phyloP scores from a whole-genome alignment of 345 rosid species.

The Populus davidiana region DNA sequence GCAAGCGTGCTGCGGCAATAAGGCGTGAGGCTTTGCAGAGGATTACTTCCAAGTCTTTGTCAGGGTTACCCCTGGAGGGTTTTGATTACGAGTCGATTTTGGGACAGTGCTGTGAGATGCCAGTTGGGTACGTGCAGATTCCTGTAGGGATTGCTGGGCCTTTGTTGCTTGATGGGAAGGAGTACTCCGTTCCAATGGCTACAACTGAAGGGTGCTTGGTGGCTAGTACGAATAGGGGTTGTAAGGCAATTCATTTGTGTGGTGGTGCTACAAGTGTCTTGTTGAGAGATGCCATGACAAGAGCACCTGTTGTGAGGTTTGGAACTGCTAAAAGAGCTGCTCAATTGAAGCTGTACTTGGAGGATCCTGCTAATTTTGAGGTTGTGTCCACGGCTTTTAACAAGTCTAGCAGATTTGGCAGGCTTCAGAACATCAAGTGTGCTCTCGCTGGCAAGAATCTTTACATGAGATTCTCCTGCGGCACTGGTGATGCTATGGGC shows the following conservation, averaged over 20 bases:
- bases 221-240: constrained; percentile 47
- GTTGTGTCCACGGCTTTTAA: constrained; percentile 23
- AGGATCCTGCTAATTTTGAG: constrained; percentile 34
- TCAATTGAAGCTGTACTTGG: constrained; percentile 39
- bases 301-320: constrained; percentile 42
- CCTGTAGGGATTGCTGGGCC: constrained; percentile 51
- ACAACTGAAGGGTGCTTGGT: constrained; percentile 50
- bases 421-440: constrained; percentile 31
- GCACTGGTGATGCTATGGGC: constrained; percentile 53
- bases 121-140: constrained; percentile 46
- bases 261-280: constrained; percentile 46
- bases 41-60: constrained; percentile 29
- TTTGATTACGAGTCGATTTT: constrained; percentile 39
- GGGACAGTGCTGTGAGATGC: constrained; percentile 53
- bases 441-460: constrained; percentile 39
- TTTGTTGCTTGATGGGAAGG: constrained; percentile 32
- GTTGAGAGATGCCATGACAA: constrained; percentile 40
- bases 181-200: constrained; percentile 46
- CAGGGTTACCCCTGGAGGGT: constrained; percentile 37
- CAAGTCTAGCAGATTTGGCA: constrained; percentile 38
- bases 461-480: constrained; percentile 36
- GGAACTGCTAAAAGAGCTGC: constrained; percentile 33
- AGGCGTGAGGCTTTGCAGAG: constrained; percentile 42
- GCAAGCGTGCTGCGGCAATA: constrained; percentile 35
- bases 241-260: constrained; percentile 39